These are phyloP conservation scores for Fusarium sp. DNA, from an alignment of 2,329 filamentous ascomycete species.

Conservation along the genomic window DNA sequence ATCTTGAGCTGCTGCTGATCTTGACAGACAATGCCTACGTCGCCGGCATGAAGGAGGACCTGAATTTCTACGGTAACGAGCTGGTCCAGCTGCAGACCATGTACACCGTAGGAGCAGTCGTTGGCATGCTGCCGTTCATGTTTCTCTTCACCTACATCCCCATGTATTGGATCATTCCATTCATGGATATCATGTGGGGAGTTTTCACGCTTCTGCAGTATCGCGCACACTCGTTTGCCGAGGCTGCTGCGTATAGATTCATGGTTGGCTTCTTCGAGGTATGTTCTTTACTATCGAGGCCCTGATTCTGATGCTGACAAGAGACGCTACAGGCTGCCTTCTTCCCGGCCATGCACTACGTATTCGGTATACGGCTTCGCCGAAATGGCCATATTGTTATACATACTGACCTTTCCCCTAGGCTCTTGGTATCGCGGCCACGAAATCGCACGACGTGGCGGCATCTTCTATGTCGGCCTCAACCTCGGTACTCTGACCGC, in stretches of 20 bases:
- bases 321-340: not conserved
- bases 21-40: not conserved
- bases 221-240: slow-evolving; percentile 59
- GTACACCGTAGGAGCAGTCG: not conserved
- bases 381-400: accelerated
- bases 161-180: slow-evolving; percentile 63
- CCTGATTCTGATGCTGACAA: not conserved
- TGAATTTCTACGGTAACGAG: not conserved
- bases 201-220: slow-evolving; percentile 68
- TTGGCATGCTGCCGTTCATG: not conserved
- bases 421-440: slow-evolving; percentile 63
- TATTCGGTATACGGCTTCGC: not conserved
- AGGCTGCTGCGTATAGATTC: slow-evolving; percentile 65
- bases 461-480: slow-evolving; percentile 62
- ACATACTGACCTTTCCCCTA: slow-evolving; percentile 2
- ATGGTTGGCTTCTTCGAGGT: slow-evolving; percentile 64
- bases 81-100: not conserved
- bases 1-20: not conserved
- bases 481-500: slow-evolving; percentile 64
- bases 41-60: not conserved
- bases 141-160: slow-evolving; percentile 56
- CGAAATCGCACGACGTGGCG: slow-evolving; percentile 60
- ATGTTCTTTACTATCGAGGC: not conserved
- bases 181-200: slow-evolving; percentile 65
- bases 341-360: not conserved